Percentiles rank a stretch among this genome's conserved stretches.
phyloP scores from a whole-genome alignment of 1,139 yeast genomes.

The Hansenula anomala region DNA sequence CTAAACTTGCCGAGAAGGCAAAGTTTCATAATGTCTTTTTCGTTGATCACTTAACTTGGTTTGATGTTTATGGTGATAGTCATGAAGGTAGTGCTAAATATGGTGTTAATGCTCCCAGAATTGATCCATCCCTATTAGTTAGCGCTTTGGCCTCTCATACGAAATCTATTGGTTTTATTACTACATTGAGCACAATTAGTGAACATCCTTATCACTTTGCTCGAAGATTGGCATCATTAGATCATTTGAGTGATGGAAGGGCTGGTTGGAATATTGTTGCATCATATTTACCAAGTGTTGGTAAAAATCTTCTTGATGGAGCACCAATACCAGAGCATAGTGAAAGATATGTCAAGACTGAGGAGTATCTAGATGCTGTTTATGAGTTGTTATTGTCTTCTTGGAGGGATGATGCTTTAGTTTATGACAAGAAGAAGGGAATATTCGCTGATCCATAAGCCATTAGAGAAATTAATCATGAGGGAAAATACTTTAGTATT shows the following conservation, averaged over 20 bases:
- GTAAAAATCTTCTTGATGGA: slow-evolving; percentile 32
- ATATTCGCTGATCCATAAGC: slow-evolving; percentile 29
- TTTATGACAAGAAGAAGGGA: slow-evolving; percentile 24
- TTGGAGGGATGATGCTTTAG: slow-evolving; percentile 37
- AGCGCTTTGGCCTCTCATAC: slow-evolving; percentile 37
- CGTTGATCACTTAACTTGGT: slow-evolving; percentile 37
- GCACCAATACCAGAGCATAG: slow-evolving; percentile 33
- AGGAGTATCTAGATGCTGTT: slow-evolving; percentile 31
- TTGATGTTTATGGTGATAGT: slow-evolving; percentile 32
- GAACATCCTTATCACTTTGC: slow-evolving; percentile 36
- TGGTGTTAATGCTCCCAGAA: slow-evolving; percentile 33
- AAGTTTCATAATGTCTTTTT: slow-evolving; percentile 35
- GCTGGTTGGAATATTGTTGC: slow-evolving; percentile 39
- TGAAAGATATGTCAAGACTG: too few relatives aligned
- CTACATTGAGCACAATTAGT: slow-evolving; percentile 34
- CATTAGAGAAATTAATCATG: slow-evolving; percentile 29
- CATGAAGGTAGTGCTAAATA: slow-evolving; percentile 28
- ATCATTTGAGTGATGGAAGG: slow-evolving; percentile 34
- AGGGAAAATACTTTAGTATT: slow-evolving; percentile 32
- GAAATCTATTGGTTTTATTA: slow-evolving; percentile 29
- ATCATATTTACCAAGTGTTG: slow-evolving; percentile 31
- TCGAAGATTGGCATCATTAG: slow-evolving; percentile 34
- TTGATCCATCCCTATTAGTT: slow-evolving; percentile 31
- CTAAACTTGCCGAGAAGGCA: slow-evolving; percentile 33
- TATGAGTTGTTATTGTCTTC: slow-evolving; percentile 32